Base-by-base conservation (phyloP, 345 rosid genomes). In the Barbarea vulgaris region DNA sequence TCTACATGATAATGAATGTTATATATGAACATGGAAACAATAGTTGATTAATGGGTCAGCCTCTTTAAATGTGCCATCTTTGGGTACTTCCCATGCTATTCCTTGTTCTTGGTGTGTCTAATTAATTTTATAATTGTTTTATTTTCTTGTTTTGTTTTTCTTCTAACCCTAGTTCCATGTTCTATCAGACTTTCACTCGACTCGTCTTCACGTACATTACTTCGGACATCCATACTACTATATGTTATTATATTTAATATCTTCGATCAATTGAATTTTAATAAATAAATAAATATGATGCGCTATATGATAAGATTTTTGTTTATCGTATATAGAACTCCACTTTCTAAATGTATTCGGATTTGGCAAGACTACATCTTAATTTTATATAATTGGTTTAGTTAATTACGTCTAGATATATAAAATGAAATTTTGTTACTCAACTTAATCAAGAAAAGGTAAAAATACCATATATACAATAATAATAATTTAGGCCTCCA, bases 81-180 rank as follows among this genome's bases (percentile, higher is more conserved):
- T 61, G 70, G 63, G 64, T 69, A 33, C 79, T 69, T 76, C 75
- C 79, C 64, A 69, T 76, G 75, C 69, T 22, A 41, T 53, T 69
- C 52, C 59, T 76, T 69, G 75, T 69, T 69, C 65, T 76, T 62
- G 48, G 64, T 62, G 64, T 59, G 64, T 76, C 57, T 61, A 56
- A 51, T 50, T 39, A 60, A 59, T 22, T 44, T 57, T 50, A 14
- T 36, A 15, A 54, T 21, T 64, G 27, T 67, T 42, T 74, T 33
- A 39, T 30, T 48, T 28, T 30, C 54, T 51, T 61, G 34, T 59
- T 15, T 33, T 72, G 7, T 30, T 9, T 73, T 47, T 50, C 68
- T 44, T 59, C n/a, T 21, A 68, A 51, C 37, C 57, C 50, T 69
- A 41, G 18, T 61, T 30, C 13, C 67, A 74, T 47, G 52, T 75